Evolutionary conservation across 2,329 filamentous ascomycete species (phyloP).

Genomic region (Colletotrichum musae): DNA sequence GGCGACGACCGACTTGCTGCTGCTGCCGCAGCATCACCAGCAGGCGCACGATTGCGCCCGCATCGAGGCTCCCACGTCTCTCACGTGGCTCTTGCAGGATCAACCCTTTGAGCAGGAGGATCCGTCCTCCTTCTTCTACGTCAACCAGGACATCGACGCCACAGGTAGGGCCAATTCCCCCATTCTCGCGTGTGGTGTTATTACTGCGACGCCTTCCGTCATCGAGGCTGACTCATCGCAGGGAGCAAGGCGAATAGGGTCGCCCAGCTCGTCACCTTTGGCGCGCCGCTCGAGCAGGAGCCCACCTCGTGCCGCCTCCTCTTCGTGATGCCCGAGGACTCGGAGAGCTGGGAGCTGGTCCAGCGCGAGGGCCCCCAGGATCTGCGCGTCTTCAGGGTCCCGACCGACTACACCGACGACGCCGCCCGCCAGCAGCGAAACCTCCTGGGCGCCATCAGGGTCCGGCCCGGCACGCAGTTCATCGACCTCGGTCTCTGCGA

Average conservation of each 20-base stretch:
- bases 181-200: not conserved
- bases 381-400: constrained; percentile 29
- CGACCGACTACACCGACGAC: constrained; percentile 4
- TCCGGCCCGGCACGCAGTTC: constrained; percentile 32
- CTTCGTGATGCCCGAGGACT: constrained; percentile 38
- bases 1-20: too few species aligned
- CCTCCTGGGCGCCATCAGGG: constrained; percentile 26
- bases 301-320: constrained; percentile 29
- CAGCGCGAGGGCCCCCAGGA: constrained; percentile 37
- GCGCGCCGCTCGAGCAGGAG: not conserved
- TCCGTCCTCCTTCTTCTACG: constrained; percentile 40
- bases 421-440: constrained; percentile 17
- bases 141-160: constrained; percentile 40
- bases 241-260: constrained; percentile 39
- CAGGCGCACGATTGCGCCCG: constrained; percentile 24
- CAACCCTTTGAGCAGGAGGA: constrained; percentile 40
- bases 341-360: constrained; percentile 41
- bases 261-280: constrained; percentile 38
- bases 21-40: not conserved
- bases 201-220: too few species aligned
- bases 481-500: constrained; percentile 35
- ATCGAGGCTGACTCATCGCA: constrained; percentile 7
- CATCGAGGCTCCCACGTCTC: constrained; percentile 30
- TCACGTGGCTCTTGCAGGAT: constrained; percentile 38
- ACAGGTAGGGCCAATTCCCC: constrained; percentile 14